Conservation (phyloP, 2,329 filamentous ascomycete genomes). For the Cordyceps farinosa region DNA sequence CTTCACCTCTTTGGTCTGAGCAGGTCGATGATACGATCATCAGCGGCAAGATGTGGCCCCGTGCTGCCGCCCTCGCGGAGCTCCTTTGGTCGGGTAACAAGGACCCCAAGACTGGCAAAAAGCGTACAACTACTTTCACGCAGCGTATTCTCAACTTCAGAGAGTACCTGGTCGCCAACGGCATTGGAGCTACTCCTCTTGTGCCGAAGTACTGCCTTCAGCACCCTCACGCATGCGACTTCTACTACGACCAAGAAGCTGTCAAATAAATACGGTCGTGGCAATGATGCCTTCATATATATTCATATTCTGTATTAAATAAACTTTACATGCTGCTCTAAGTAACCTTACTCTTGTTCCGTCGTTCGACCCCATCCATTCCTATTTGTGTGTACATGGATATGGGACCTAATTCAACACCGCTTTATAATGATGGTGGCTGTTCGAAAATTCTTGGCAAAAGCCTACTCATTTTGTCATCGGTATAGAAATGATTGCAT, state of each 20-base stretch:
- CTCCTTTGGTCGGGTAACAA: conserved; percentile 54
- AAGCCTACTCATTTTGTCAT: too few relatives aligned
- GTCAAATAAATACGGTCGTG: conserved; percentile 13
- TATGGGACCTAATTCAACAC: too few relatives aligned
- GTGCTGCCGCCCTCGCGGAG: conserved; percentile 53
- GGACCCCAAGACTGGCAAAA: conserved; percentile 32
- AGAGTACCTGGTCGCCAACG: conserved; percentile 16
- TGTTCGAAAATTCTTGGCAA: too few relatives aligned
- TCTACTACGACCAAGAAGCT: conserved; percentile 48
- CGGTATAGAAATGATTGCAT: not conserved
- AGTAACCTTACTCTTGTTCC: not conserved
- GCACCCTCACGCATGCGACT: conserved; percentile 55
- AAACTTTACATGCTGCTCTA: not conserved
- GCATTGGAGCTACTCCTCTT: conserved; percentile 39
- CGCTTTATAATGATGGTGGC: too few relatives aligned
- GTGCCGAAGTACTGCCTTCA: conserved; percentile 56
- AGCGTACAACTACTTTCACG: conserved; percentile 13
- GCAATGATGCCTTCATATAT: not conserved
- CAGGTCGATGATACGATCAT: conserved; percentile 52
- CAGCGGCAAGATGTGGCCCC: conserved; percentile 51
- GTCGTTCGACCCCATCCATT: not conserved
- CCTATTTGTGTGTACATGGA: not conserved
- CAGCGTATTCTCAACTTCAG: conserved; percentile 16
- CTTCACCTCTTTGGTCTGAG: conserved; percentile 51
- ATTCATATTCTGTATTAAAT: conserved; percentile 9